Conservation (phyloP, 1,139 yeast species). For the Blastobotrys aristatus region DNA sequence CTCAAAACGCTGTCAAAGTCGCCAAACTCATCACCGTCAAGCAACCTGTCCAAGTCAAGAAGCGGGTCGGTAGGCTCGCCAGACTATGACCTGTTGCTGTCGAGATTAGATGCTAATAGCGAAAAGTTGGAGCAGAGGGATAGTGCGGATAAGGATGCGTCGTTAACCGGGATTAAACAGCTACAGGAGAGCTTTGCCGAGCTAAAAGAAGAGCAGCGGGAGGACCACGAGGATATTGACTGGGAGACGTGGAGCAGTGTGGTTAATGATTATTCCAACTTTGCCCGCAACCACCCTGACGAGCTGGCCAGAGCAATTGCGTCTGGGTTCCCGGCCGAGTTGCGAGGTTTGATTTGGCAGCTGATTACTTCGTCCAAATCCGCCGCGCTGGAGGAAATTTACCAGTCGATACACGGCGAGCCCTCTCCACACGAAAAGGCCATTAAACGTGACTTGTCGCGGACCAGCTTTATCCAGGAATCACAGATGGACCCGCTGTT, state of each 20-base stretch:
- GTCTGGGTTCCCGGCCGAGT: conserved; percentile 75
- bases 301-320: conserved; percentile 57
- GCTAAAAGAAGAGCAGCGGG: conserved; percentile 26
- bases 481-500: conserved; percentile 53
- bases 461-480: conserved; percentile 72
- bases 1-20: conserved; percentile 19
- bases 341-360: conserved; percentile 92
- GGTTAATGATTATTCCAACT: conserved; percentile 63
- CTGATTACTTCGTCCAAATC: conserved; percentile 77
- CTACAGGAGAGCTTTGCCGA: conserved; percentile 58
- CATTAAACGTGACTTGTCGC: conserved; percentile 72
- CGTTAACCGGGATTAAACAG: conserved; percentile 54
- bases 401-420: conserved; percentile 48
- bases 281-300: conserved; percentile 59
- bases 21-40: conserved; percentile 14
- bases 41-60: conserved; percentile 8
- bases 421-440: conserved; percentile 67
- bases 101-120: conserved; percentile 45
- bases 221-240: conserved; percentile 42
- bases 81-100: conserved; percentile 44
- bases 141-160: conserved; percentile 41
- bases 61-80: conserved; percentile 21
- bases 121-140: conserved; percentile 40
- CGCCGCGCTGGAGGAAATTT: conserved; percentile 61
- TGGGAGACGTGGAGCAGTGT: conserved; percentile 90